Evolutionary conservation across 1,284 basidiomycete species (phyloP).

Genomic region (Thecaphora frezii): DNA sequence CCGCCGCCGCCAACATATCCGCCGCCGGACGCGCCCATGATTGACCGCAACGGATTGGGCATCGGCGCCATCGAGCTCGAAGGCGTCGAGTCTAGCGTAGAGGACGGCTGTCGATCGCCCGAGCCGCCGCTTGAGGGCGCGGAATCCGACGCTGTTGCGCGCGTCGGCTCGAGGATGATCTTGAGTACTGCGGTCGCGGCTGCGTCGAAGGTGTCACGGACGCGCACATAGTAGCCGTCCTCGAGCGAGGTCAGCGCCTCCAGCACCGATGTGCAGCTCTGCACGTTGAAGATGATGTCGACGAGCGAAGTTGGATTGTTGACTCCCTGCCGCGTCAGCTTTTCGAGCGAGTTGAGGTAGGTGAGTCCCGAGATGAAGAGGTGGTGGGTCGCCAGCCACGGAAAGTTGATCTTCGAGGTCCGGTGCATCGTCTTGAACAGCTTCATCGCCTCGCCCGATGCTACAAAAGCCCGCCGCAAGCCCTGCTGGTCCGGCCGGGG

Average conservation of each 20-base stretch:
- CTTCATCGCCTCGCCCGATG: conserved; percentile 31
- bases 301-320: conserved; percentile 19
- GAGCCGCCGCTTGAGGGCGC: not conserved
- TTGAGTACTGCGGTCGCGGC: conserved; percentile 24
- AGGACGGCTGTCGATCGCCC: too few species aligned
- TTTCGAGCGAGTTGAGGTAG: conserved; percentile 33
- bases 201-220: conserved; percentile 33
- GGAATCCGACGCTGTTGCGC: not conserved
- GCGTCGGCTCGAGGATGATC: conserved; percentile 16
- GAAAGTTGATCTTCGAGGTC: conserved; percentile 31
- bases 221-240: conserved; percentile 19
- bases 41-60: not conserved
- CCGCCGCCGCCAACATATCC: not conserved
- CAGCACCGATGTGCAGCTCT: conserved; percentile 33
- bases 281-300: conserved; percentile 36
- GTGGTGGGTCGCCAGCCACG: conserved; percentile 31
- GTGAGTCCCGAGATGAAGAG: conserved; percentile 37
- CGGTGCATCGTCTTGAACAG: conserved; percentile 37
- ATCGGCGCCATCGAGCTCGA: not conserved
- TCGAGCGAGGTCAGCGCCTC: conserved; percentile 29
- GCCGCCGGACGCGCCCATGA: not conserved
- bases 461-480: conserved; percentile 24
- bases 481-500: conserved; percentile 26
- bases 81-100: not conserved
- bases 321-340: conserved; percentile 17